These are phyloP conservation scores for Coriolopsis trogii DNA, from an alignment of 1,284 basidiomycete species.

Conservation along the genomic window DNA sequence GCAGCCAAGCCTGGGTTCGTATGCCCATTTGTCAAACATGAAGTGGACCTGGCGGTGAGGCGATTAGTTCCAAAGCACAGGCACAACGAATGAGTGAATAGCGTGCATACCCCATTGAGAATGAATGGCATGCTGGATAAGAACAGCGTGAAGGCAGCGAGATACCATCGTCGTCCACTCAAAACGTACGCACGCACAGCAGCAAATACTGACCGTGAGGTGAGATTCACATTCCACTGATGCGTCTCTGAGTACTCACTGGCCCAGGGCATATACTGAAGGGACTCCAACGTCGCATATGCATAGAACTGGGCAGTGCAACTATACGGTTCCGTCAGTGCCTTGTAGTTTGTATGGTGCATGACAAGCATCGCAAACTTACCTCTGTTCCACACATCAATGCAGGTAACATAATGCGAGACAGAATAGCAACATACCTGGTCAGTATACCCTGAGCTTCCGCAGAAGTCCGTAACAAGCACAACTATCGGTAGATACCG, in stretches of 20 bases:
- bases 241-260: neutral
- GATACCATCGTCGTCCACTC: neutral
- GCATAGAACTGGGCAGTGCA: neutral
- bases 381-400: neutral
- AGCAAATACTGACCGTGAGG: constrained; percentile 10
- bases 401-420: neutral
- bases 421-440: neutral
- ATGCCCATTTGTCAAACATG: neutral
- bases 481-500: constrained; percentile 6
- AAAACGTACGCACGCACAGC: constrained; percentile 7
- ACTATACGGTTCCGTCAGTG: neutral
- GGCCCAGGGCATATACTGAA: constrained; percentile 12
- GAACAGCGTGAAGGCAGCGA: neutral
- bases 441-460: too few species aligned
- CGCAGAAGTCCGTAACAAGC: neutral
- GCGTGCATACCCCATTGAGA: neutral
- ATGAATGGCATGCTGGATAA: neutral
- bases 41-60: neutral
- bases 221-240: neutral
- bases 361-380: neutral
- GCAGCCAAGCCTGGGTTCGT: too few species aligned
- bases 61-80: neutral
- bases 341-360: too few species aligned
- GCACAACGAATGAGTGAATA: too few species aligned
- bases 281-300: neutral